Evolutionary conservation across 306 rosid species (phyloP), one percentile per base, ranked within the genome.

Genomic region (Prosopis cineraria): DNA sequence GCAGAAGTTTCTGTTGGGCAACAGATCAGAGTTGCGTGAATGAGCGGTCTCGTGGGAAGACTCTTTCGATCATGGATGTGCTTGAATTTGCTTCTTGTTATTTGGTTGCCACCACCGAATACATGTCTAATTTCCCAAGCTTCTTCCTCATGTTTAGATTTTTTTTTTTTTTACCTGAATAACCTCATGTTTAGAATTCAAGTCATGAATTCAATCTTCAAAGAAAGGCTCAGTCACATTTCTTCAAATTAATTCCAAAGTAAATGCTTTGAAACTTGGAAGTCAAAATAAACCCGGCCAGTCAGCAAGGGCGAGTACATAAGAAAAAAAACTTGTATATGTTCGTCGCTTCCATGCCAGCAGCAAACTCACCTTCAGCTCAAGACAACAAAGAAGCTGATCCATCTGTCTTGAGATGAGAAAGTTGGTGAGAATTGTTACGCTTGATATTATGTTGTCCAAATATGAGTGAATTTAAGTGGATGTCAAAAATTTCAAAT

Each of bases 221-320:
- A 55, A 45, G 7, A 45, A 14, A 45, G 71, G 50, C 83, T 10
- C 11, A 45, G 87, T 85, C 86, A 80, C 77, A 82, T 27, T 70
- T 20, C 53, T 33, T 67, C 5, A 56, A 40, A 10, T n/a, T n/a
- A n/a, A n/a, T 22, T 22, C 11, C 19, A 7, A 12, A 14, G 62
- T 69, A 36, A 69, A n/a, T n/a, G n/a, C n/a, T n/a, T n/a, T n/a
- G n/a, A n/a, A n/a, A n/a, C n/a, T n/a, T n/a, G n/a, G n/a, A n/a
- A n/a, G n/a, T n/a, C n/a, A n/a, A 58, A 31, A 40, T 36, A 41
- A 69, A 43, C 69, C 62, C 19, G n/a, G n/a, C n/a, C n/a, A n/a
- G n/a, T 24, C 10, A 20, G 14, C 55, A 14, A 5, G 39, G 39
- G 4, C 9, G 12, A 40, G 44, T 40, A 40, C 12, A 7, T 1